Evolutionary conservation across 2,329 filamentous ascomycete species (phyloP), one percentile per base, ranked within the genome.

Genomic region (Corynespora cassiicola): DNA sequence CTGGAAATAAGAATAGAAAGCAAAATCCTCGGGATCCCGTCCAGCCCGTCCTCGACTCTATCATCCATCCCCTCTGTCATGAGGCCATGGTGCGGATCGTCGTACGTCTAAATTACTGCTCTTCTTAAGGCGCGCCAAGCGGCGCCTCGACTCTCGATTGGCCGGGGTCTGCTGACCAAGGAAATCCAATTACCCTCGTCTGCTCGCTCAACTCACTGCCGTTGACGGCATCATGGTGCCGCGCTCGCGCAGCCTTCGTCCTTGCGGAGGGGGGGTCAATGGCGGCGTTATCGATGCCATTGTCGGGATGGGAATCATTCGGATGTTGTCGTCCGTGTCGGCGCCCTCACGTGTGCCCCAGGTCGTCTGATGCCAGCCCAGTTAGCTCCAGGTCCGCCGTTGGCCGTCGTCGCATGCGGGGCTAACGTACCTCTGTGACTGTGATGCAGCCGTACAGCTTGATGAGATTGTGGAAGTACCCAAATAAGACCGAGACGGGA

Each of bases 331-430:
- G 56, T 95, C 87, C 54, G 86, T 80, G 70, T 96, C 91, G 63
- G 90, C 91, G 58, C 94, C 91, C 58, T 90, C 88, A 70, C 91
- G 86, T 72, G 90, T 96, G 63, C 91, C 91, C 91, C 91, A 96
- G 35, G 90, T 92, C 28, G 91, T 96, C 91, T 96, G 49, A 32
- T 25, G 28, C 28, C 28, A 26, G 33, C 11, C 19, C 41, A 63
- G 59, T 41, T 22, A 38, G 42, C 31, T 36, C 30, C 17, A 7
- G 19, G 16, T 14, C 23, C 17, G 24, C 29, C 29, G 31, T 27
- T 37, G 22, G 41, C 30, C 26, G 64, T 61, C 39, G 25, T 50
- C 56, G 24, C 53, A 56, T 46, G 51, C 46, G 50, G 51, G 51
- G 47, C 16, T 34, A 36, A 62, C 64, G 42, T 54, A 52, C 59